Conservation (phyloP, 371 early-diverging fungal species). For the Sporodiniella umbellata region DNA sequence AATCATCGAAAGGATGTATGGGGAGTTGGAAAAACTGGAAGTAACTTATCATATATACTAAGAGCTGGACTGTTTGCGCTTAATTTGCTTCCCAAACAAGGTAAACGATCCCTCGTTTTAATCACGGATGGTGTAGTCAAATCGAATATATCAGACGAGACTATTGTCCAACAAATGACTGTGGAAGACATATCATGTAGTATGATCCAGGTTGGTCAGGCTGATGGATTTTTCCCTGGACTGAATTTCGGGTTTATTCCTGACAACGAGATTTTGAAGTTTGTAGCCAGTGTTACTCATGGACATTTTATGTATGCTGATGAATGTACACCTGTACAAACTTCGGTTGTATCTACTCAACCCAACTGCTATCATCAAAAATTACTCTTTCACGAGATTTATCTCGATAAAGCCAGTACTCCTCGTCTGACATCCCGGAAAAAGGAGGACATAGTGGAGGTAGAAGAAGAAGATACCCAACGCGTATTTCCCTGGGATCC, state of each 20-base stretch:
- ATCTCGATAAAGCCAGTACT: conserved; percentile 47
- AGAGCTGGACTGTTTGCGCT: conserved; percentile 69
- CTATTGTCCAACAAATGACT: conserved; percentile 44
- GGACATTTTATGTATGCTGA: conserved; percentile 81
- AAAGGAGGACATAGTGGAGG: background rate
- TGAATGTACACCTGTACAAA: conserved; percentile 47
- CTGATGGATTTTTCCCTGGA: conserved; percentile 62
- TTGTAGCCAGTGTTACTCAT: conserved; percentile 71
- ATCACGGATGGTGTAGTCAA: conserved; percentile 87
- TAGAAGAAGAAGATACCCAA: background rate
- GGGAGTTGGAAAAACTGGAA: conserved; percentile 59
- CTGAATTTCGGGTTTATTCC: conserved; percentile 86
- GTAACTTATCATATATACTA: conserved; percentile 60
- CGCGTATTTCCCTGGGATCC: conserved; percentile 81
- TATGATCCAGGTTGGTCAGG: conserved; percentile 81
- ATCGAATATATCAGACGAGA: conserved; percentile 55
- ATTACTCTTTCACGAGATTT: conserved; percentile 66
- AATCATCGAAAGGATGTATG: conserved; percentile 49
- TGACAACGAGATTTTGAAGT: conserved; percentile 83
- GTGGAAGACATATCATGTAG: conserved; percentile 61
- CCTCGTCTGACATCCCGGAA: conserved; percentile 3
- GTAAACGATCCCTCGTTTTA: conserved; percentile 66
- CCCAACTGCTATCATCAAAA: conserved; percentile 82
- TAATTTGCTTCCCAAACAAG: conserved; percentile 63
- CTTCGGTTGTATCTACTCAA: conserved; percentile 1